Conservation (phyloP, 169 alveolate species). For the Cryptosporidium muris region DNA sequence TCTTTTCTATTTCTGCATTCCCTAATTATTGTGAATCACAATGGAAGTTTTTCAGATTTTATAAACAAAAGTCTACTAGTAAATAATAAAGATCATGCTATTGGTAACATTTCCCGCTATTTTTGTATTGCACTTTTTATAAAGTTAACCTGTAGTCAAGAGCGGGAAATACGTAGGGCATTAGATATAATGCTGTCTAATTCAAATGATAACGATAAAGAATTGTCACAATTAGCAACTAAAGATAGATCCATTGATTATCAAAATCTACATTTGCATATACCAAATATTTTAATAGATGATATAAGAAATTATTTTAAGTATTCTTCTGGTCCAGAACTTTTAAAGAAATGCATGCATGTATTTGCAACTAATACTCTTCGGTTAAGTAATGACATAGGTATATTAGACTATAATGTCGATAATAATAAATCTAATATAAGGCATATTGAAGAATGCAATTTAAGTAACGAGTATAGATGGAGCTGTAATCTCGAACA, state of each 20-base stretch:
- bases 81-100: background rate
- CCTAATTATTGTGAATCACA: conserved; percentile 6
- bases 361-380: no score
- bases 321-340: no score
- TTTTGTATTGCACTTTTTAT: conserved; percentile 15
- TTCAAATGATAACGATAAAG: background rate
- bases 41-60: conserved; percentile 10
- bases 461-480: background rate
- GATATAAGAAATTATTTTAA: no score
- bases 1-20: conserved; percentile 29
- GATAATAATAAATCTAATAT: background rate
- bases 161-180: conserved; percentile 22
- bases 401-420: background rate
- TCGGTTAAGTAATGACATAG: background rate
- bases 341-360: no score
- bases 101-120: background rate
- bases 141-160: conserved; percentile 9
- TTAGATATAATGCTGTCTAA: conserved; percentile 3
- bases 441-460: background rate
- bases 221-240: no score
- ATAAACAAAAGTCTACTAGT: background rate
- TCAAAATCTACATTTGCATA: no score
- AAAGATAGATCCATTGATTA: no score
- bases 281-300: no score
- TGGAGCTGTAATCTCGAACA: conserved; percentile 14